phyloP scores from a whole-genome alignment of 2,329 filamentous ascomycete species.

The Parascedosporium putredinis region DNA sequence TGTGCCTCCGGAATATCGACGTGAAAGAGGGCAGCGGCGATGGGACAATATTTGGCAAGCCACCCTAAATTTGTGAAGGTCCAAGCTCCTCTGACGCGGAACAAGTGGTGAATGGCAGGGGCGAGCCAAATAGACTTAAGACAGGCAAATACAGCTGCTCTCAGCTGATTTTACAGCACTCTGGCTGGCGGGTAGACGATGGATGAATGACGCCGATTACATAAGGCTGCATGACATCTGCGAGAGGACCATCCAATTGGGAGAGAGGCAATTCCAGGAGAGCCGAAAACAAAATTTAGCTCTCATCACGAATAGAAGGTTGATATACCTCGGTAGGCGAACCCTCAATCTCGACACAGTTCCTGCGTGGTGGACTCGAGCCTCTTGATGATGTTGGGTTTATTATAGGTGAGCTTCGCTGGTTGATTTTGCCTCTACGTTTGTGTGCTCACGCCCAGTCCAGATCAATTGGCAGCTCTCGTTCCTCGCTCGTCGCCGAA shows the following conservation, averaged over 20 bases:
- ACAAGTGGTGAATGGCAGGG: too few relatives aligned
- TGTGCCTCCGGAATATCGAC: not conserved
- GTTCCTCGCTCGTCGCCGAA: not conserved
- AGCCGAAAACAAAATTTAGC: conserved; percentile 3
- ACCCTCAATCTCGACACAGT: not conserved
- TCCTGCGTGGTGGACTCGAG: not conserved
- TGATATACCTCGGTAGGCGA: not conserved
- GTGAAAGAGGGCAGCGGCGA: not conserved
- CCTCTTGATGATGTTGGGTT: not conserved
- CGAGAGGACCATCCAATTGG: not conserved
- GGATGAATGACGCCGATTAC: not conserved
- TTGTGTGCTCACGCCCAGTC: not conserved
- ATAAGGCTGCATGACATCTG: not conserved
- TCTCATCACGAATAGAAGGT: not conserved
- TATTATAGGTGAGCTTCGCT: too few relatives aligned
- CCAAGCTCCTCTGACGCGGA: not conserved
- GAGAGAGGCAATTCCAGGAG: not conserved
- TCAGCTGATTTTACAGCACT: not conserved
- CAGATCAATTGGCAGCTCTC: conserved; percentile 1
- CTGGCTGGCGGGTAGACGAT: not conserved
- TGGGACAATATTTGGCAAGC: not conserved
- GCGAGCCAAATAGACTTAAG: too few relatives aligned
- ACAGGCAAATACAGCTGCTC: too few relatives aligned
- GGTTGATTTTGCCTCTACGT: too few relatives aligned
- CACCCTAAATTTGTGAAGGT: not conserved